Evolutionary conservation across 2,329 filamentous ascomycete genomes (phyloP), one percentile per base, ranked within the genome.

Genomic region (Incumbomyces delicatus): DNA sequence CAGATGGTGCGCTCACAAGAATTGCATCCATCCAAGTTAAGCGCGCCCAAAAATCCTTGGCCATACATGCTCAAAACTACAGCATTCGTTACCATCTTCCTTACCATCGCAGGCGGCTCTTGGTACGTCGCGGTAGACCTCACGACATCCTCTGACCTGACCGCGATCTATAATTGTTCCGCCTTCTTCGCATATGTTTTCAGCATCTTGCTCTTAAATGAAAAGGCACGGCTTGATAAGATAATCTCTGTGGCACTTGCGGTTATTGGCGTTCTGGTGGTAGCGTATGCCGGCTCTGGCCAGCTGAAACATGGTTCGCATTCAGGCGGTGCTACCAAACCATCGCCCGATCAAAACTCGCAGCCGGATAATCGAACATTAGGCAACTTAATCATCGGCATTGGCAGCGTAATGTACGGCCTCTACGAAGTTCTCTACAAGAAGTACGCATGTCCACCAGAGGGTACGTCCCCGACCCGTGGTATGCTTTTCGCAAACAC

Each of bases 131-230:
- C 92, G 13, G 90, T 98, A 49, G 86, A 87, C 66, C 69, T 95
- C 72, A 98, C 92, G 1, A 95, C 86, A 2, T 85, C 92, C 2
- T 88, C 85, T 55, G 92, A 98, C 65, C 69, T 98, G 58, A 98
- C 92, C 1, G 92, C 92, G 45, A 98, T 98, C 58, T 98, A 98
- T 76, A 98, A 98, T 69, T 98, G 92, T 73, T 94, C 87, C 44
- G 90, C 92, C 49, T 98, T 98, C 68, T 98, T 98, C 64, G 92
- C 92, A 41, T 98, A 98, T 62, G 90, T 87, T 11, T 98, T 98
- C 63, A 94, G 86, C 38, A 88, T 98, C 37, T 88, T 89, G 1
- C 68, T 98, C 14, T 73, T 98, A 2, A 81, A 85, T 48, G 92
- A 98, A 65, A 87, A 84, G 55, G 68, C 95, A 11, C 81, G 87